A percentile compares a stretch with the other conserved stretches of the same genome.
phyloP scores from a whole-genome alignment of 2,329 filamentous ascomycete genomes.

The Diplodia scrobiculata region DNA sequence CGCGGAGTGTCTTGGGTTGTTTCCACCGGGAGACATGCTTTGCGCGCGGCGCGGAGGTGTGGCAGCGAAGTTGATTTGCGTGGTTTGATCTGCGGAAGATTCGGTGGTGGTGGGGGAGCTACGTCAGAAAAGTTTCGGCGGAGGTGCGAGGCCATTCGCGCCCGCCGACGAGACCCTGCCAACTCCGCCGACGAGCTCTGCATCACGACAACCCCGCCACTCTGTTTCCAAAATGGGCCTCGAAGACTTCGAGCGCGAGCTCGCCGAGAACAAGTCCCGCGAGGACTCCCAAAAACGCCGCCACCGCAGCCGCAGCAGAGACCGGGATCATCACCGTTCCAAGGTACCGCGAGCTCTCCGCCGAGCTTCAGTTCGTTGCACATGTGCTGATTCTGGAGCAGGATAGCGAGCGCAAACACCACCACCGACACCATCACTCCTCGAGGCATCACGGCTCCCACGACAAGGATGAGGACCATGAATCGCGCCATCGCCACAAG shows the following conservation, averaged over 20 bases:
- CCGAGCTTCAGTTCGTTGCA: neutral
- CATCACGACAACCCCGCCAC: neutral
- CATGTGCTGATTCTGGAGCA: conserved; percentile 7
- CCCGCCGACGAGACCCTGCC: conserved; percentile 8
- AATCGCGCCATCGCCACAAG: conserved; percentile 61
- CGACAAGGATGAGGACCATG: conserved; percentile 53
- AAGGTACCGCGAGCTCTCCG: conserved; percentile 32
- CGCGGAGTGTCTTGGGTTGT: neutral
- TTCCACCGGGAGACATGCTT: neutral
- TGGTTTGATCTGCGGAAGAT: conserved; percentile 7
- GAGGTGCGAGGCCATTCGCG: conserved; percentile 7
- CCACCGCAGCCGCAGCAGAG: conserved; percentile 48
- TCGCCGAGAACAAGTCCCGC: conserved; percentile 66
- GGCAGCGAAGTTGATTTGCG: neutral
- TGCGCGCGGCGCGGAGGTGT: neutral
- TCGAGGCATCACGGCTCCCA: conserved; percentile 51
- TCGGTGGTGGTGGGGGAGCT: conserved; percentile 17
- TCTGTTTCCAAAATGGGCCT: conserved; percentile 54
- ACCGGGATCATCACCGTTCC: conserved; percentile 33
- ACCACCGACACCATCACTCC: conserved; percentile 48
- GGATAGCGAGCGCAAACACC: conserved; percentile 48
- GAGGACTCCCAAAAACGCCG: conserved; percentile 51
- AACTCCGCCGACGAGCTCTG: conserved; percentile 20
- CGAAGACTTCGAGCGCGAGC: conserved; percentile 75
- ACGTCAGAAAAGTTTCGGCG: conserved; percentile 27